Conservation (phyloP, 805 yeast genomes). For the Ascoidea asiatica region DNA sequence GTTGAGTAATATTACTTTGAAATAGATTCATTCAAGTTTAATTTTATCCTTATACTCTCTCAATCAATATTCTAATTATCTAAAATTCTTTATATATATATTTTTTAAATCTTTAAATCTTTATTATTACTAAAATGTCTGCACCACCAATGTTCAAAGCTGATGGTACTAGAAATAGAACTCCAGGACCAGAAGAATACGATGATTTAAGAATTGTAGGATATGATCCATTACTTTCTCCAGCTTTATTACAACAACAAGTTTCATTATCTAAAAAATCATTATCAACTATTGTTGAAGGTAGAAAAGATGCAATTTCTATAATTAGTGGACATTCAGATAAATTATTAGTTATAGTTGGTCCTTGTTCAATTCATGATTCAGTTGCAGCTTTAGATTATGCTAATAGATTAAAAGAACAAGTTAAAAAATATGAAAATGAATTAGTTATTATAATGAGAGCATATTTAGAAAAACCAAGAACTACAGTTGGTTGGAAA, state of each 20-base stretch:
- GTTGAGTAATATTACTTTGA: too few species aligned
- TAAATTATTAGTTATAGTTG: constrained; percentile 76
- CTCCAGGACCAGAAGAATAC: constrained; percentile 9
- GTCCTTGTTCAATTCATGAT: constrained; percentile 97
- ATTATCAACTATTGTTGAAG: constrained; percentile 52
- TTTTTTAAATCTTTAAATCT: too few species aligned
- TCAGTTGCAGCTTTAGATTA: constrained; percentile 81
- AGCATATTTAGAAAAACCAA: constrained; percentile 95
- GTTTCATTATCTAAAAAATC: constrained; percentile 49
- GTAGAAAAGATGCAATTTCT: constrained; percentile 66
- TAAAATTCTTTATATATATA: too few species aligned
- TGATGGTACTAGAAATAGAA: background rate
- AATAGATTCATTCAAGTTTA: too few species aligned
- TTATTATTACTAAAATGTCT: too few species aligned
- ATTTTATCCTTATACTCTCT: too few species aligned
- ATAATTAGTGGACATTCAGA: constrained; percentile 70
- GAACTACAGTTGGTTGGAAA: constrained; percentile 99
- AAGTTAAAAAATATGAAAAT: constrained; percentile 55
- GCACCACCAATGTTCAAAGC: background rate
- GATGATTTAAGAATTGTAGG: constrained; percentile 76
- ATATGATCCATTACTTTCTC: constrained; percentile 89
- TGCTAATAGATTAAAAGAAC: constrained; percentile 50
- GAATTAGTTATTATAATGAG: constrained; percentile 88
- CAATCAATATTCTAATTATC: too few species aligned
- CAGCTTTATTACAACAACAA: constrained; percentile 81